These are phyloP conservation scores for Irpex sp. DNA, from an alignment of 1,284 basidiomycete species.

Conservation along the genomic window DNA sequence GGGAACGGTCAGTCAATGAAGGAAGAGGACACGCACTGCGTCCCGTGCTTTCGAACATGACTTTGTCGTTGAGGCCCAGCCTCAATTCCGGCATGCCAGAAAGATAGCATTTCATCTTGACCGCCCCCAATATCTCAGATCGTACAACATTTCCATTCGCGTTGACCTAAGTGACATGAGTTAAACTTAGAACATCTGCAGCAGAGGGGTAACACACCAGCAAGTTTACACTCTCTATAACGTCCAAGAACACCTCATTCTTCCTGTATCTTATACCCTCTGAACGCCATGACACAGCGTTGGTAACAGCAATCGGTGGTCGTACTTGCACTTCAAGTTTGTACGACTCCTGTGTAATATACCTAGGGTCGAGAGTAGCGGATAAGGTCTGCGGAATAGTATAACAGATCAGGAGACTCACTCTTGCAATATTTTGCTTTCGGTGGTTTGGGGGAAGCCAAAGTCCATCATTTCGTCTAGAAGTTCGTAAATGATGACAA, in stretches of 20 bases:
- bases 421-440: constrained; percentile 99
- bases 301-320: constrained; percentile 97
- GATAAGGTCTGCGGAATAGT: not conserved
- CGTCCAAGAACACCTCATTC: constrained; percentile 99
- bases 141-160: constrained; percentile 96
- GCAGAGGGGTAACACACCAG: constrained; percentile 52
- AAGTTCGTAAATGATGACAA: constrained; percentile 96
- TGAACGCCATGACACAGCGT: constrained; percentile 97
- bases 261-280: constrained; percentile 98
- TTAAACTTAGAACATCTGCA: not conserved
- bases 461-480: constrained; percentile 99
- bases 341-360: constrained; percentile 99
- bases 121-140: constrained; percentile 94
- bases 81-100: constrained; percentile 98
- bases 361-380: constrained; percentile 44
- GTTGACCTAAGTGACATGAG: constrained; percentile 67
- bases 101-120: constrained; percentile 99
- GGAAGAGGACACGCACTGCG: constrained; percentile 60
- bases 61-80: constrained; percentile 97
- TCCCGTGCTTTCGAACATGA: constrained; percentile 98
- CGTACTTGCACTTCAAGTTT: constrained; percentile 97
- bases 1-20: not conserved
- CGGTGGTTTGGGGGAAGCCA: constrained; percentile 98
- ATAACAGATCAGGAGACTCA: constrained; percentile 35
- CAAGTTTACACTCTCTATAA: constrained; percentile 96